Conservation (phyloP, 2,329 filamentous ascomycete genomes). For the Botrytis byssoidea region DNA sequence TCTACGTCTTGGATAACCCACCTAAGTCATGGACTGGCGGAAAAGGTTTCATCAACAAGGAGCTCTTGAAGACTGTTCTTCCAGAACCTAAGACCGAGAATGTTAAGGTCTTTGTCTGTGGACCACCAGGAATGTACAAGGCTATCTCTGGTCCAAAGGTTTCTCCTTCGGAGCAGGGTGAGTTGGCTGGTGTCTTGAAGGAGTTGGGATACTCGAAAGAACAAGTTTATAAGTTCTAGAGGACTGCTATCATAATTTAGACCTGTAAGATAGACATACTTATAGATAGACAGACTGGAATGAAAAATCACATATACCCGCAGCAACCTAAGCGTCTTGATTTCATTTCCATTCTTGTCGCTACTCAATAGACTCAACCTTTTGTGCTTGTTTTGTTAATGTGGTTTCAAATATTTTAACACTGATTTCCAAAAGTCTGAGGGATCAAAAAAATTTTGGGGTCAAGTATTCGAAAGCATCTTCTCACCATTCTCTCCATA, state of each 20-base stretch:
- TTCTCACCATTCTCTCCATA: background rate
- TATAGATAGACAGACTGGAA: background rate
- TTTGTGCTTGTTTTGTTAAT: background rate
- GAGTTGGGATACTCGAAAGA: conserved; percentile 82
- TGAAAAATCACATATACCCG: background rate
- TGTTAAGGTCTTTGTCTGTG: conserved; percentile 96
- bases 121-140: conserved; percentile 90
- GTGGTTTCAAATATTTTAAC: background rate
- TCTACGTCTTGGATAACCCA: conserved; percentile 87
- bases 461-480: background rate
- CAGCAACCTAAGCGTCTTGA: background rate
- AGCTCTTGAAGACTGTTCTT: conserved; percentile 89
- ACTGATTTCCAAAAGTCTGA: background rate
- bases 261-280: conserved; percentile 20
- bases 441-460: background rate
- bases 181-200: conserved; percentile 73
- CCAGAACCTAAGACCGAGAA: conserved; percentile 89
- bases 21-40: conserved; percentile 73
- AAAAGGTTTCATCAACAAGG: conserved; percentile 83
- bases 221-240: conserved; percentile 93
- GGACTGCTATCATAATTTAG: background rate
- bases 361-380: background rate
- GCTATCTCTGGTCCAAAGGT: conserved; percentile 86
- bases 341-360: background rate
- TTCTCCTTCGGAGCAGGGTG: conserved; percentile 91